phyloP scores from a whole-genome alignment of 2,329 filamentous ascomycete genomes.

The Colletotrichum tofieldiae region DNA sequence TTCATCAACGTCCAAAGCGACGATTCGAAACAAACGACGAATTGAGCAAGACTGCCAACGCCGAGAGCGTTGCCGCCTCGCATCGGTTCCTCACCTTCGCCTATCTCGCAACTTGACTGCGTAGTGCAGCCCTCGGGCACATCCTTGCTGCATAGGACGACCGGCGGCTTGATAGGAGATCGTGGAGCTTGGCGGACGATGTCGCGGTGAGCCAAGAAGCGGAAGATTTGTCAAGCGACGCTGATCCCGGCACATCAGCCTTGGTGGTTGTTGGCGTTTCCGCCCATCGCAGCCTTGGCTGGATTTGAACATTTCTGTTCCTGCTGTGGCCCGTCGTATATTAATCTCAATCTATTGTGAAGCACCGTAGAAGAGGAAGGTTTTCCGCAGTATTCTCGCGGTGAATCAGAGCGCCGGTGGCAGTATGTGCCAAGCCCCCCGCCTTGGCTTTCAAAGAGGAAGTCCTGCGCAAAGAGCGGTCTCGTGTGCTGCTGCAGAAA shows the following conservation, averaged over 20 bases:
- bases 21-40: constrained; percentile 1
- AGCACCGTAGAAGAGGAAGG: background rate
- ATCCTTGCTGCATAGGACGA: constrained; percentile 15
- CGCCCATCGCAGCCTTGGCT: too few relatives aligned
- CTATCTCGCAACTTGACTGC: constrained; percentile 8
- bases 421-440: constrained; percentile 27
- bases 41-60: constrained; percentile 1
- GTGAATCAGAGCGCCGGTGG: constrained; percentile 3
- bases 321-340: background rate
- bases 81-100: constrained; percentile 10
- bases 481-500: background rate
- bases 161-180: constrained; percentile 34
- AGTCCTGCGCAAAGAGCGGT: background rate
- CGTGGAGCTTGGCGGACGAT: constrained; percentile 35
- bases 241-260: constrained; percentile 31
- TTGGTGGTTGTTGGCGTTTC: background rate
- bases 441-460: constrained; percentile 9
- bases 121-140: background rate
- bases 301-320: background rate
- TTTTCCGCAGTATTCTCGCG: background rate
- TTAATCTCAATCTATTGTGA: constrained; percentile 6
- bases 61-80: constrained; percentile 9
- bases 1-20: background rate
- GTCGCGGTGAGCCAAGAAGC: constrained; percentile 18
- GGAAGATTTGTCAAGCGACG: constrained; percentile 34